Evolutionary conservation across 306 rosid species (phyloP).

Genomic region (Myrica gale): DNA sequence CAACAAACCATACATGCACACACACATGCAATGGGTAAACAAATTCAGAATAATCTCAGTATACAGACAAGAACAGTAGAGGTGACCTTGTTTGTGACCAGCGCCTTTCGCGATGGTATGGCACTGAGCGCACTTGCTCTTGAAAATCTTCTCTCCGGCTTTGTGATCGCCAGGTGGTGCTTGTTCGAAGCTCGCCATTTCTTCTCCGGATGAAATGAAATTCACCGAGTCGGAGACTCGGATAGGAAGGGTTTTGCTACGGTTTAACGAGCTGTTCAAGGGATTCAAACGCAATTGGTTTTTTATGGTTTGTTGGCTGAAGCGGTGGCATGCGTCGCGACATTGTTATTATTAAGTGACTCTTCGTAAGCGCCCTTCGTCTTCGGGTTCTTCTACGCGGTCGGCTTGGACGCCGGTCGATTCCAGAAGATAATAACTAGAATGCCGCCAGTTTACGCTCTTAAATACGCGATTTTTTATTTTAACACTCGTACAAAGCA

Average conservation of each 20-base stretch:
- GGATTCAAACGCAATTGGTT: no score
- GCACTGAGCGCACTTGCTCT: constrained; percentile 53
- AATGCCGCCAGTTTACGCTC: no score
- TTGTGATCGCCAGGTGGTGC: constrained; percentile 43
- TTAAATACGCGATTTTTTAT: no score
- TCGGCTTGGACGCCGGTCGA: no score
- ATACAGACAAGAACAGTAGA: not conserved
- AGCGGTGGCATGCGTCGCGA: no score
- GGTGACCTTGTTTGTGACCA: constrained; percentile 56
- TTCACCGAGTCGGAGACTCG: not conserved
- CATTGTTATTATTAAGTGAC: no score
- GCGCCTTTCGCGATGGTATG: constrained; percentile 48
- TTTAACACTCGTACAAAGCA: no score
- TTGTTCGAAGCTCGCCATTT: constrained; percentile 47
- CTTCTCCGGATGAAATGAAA: not conserved
- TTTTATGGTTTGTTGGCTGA: no score
- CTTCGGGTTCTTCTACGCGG: no score
- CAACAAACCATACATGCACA: not conserved
- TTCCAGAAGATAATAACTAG: no score
- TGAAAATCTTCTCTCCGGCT: constrained; percentile 49
- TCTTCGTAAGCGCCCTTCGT: no score
- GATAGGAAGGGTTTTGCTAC: not conserved
- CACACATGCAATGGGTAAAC: not conserved
- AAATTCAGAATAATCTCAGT: not conserved
- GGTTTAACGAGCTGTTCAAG: not conserved